A percentile compares a stretch with the other conserved stretches of the same genome.
Conservation (phyloP, 495 filamentous ascomycete species). For the Neurospora sp. region DNA sequence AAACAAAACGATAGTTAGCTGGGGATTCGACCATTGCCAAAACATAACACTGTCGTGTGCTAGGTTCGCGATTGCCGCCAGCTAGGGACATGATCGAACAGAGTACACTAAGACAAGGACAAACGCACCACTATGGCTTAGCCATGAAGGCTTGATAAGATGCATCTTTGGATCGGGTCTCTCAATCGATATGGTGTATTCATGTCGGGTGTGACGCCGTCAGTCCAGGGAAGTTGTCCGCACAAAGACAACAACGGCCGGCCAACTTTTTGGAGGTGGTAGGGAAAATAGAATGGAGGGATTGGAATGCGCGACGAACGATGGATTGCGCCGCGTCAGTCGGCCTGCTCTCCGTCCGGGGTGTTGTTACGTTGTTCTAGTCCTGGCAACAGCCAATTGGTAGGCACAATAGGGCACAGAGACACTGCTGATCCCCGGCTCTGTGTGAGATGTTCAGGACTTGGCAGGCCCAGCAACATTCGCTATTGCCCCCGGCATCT, state of each 20-base stretch:
- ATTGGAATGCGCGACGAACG: conserved; percentile 8
- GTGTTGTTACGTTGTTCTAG: background rate
- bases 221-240: background rate
- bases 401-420: background rate
- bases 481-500: background rate
- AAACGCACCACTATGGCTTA: conserved; percentile 73
- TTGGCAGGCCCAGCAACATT: background rate
- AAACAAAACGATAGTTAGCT: conserved; percentile 12
- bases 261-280: conserved; percentile 3
- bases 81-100: background rate
- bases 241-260: background rate
- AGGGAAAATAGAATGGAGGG: background rate
- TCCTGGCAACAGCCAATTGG: background rate
- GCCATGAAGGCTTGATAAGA: conserved; percentile 88
- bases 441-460: background rate
- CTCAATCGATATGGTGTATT: conserved; percentile 12
- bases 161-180: conserved; percentile 44
- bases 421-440: background rate
- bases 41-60: background rate
- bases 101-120: background rate
- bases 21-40: background rate
- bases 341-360: background rate
- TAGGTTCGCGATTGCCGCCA: background rate
- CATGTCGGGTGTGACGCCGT: conserved; percentile 16
- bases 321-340: conserved; percentile 6